Base-by-base conservation (phyloP, 768 basidiomycete species). In the Boletus reticulatus region DNA sequence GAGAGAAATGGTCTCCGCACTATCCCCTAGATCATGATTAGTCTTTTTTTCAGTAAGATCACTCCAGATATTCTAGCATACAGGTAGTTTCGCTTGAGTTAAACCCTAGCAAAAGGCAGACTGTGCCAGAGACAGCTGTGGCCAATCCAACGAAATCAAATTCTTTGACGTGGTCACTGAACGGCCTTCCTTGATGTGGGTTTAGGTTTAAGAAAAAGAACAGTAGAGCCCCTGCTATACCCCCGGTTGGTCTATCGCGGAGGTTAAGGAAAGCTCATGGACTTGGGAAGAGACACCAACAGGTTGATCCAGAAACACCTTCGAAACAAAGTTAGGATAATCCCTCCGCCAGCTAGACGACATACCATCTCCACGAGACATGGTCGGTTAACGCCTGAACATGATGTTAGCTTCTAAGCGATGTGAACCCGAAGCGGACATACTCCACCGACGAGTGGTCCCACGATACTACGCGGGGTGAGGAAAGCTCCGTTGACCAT, bases 131-230 rank as follows among this genome's bases (percentile, higher is more conserved):
- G 32, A 78, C 64, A 22, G 71, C 63, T 9, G 71, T 63, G 31
- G 61, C 36, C 24, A 78, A 63, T n/a, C 78, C 78, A 48, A 71
- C 6, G 52, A 75, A 73, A 64, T 78, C 76, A 58, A 78, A 78
- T 49, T 72, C 66, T 17, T 50, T 50, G 38, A 68, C 54, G 36
- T 76, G 69, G 8, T 72, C 58, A n/a, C 56, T 58, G 38, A 76
- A 62, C 0, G 72, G 56, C 54, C 65, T 69, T 19, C 66, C 58
- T 53, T 73, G 64, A 49, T 67, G 71, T 20, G 71, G 67, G 41
- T 68, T 73, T 16, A 77, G 64, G 57, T 75, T 67, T 24, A 76
- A 63, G 61, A 68, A 72, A 45, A 72, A 64, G 51, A 75, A 69
- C 6, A 75, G 53, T 8, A 74, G 24, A 12, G 49, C 59, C 6